These are phyloP conservation scores for Oldenlandia corymbosa DNA, from an alignment of 257 asterid species.

Conservation along the genomic window DNA sequence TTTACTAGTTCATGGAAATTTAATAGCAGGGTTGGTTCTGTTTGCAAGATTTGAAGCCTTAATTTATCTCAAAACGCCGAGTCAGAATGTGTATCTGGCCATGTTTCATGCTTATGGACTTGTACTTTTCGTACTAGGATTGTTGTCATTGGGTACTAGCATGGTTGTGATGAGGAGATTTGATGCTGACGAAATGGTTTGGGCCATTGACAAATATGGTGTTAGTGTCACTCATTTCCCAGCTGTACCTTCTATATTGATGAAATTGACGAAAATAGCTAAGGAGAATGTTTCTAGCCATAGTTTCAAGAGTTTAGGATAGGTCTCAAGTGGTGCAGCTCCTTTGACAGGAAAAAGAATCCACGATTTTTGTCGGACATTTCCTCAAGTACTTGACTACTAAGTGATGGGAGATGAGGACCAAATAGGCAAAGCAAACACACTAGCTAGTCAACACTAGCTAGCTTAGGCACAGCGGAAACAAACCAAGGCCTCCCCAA, in stretches of 20 bases:
- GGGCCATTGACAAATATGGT: slow-evolving; percentile 52
- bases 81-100: slow-evolving; percentile 61
- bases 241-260: slow-evolving; percentile 56
- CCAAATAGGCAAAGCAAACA: too few relatives aligned
- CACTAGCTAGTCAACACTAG: too few relatives aligned
- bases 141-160: slow-evolving; percentile 63
- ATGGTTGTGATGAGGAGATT: slow-evolving; percentile 57
- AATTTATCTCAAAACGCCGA: slow-evolving; percentile 34
- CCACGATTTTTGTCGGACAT: slow-evolving; percentile 42
- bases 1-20: slow-evolving; percentile 57
- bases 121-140: slow-evolving; percentile 55
- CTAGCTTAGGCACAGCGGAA: too few relatives aligned
- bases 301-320: slow-evolving; percentile 51
- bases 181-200: slow-evolving; percentile 55
- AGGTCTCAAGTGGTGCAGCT: slow-evolving; percentile 83
- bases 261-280: slow-evolving; percentile 42
- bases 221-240: slow-evolving; percentile 61
- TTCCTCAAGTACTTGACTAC: slow-evolving; percentile 64
- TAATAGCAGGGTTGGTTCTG: slow-evolving; percentile 55
- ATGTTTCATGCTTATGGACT: slow-evolving; percentile 80
- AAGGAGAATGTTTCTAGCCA: slow-evolving; percentile 28
- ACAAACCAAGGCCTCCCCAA: too few relatives aligned
- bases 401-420: too few relatives aligned
- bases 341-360: slow-evolving; percentile 40
- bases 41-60: slow-evolving; percentile 70